Percentiles rank a stretch among this genome's conserved stretches.
These are phyloP conservation scores for Sugiyamaella qingdaonensis DNA, from an alignment of 805 yeast genomes.

Conservation along the genomic window DNA sequence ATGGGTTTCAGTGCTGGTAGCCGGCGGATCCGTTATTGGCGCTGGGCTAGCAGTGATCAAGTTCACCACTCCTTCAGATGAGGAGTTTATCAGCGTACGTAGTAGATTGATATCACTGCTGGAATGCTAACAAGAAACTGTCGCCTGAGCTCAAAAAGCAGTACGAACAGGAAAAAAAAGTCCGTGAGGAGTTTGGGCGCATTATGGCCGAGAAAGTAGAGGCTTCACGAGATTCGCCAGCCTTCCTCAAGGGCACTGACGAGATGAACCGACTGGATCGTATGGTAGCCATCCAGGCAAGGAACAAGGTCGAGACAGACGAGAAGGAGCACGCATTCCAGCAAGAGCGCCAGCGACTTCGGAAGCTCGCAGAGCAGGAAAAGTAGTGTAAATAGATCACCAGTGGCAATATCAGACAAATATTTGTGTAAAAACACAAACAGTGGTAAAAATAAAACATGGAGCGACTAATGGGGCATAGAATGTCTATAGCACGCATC, in stretches of 20 bases:
- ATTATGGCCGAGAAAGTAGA: conserved; percentile 22
- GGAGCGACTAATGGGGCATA: too few species aligned
- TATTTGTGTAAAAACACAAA: too few species aligned
- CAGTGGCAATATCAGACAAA: too few species aligned
- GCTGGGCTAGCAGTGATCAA: conserved; percentile 68
- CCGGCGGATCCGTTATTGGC: conserved; percentile 65
- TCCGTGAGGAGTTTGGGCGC: conserved; percentile 18
- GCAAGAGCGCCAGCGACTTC: conserved; percentile 21
- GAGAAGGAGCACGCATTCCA: conserved; percentile 11
- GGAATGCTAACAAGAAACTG: conserved; percentile 6
- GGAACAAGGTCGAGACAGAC: conserved; percentile 19
- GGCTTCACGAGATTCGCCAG: conserved; percentile 27
- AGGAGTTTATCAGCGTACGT: conserved; percentile 55
- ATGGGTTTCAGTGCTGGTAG: conserved; percentile 33
- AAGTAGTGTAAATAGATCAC: conserved; percentile 4
- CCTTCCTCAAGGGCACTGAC: conserved; percentile 28
- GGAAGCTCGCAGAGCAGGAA: conserved; percentile 25
- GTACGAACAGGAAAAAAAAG: conserved; percentile 35
- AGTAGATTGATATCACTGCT: background rate
- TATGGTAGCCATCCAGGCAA: conserved; percentile 25
- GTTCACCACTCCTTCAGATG: conserved; percentile 81
- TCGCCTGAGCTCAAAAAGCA: conserved; percentile 73
- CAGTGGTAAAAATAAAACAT: too few species aligned
- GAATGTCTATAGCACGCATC: too few species aligned
- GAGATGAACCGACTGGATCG: conserved; percentile 28